These are phyloP conservation scores for Trypanosomatidae sp. DNA, from an alignment of 208 protist genomes.

Conservation along the genomic window DNA sequence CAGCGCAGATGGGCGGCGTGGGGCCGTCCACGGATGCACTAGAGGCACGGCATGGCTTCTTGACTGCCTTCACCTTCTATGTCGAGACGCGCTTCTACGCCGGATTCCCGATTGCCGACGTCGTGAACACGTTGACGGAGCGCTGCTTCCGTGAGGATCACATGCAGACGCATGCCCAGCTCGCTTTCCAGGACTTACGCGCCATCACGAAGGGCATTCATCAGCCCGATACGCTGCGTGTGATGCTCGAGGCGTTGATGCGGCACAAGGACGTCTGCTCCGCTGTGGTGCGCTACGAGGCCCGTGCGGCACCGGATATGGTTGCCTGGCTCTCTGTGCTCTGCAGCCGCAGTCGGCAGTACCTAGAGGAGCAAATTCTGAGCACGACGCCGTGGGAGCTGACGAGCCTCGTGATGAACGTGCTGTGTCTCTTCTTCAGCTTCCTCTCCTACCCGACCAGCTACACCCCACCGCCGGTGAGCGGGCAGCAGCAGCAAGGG, in stretches of 20 bases:
- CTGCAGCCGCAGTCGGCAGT: slow-evolving; percentile 41
- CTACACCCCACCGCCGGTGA: too few relatives aligned
- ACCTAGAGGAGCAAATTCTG: too few relatives aligned
- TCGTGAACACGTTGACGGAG: slow-evolving; percentile 38
- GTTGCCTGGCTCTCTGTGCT: slow-evolving; percentile 47
- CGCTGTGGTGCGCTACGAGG: slow-evolving; percentile 32
- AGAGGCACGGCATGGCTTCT: slow-evolving; percentile 48
- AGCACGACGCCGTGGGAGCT: too few relatives aligned
- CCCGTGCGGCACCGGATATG: slow-evolving; percentile 42
- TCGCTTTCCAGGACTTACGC: too few relatives aligned
- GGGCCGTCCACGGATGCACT: too few relatives aligned
- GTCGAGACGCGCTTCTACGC: slow-evolving; percentile 78
- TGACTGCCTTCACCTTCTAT: slow-evolving; percentile 62
- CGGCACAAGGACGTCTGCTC: slow-evolving; percentile 29
- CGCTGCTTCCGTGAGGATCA: too few relatives aligned
- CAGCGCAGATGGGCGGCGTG: too few relatives aligned
- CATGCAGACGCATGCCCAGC: too few relatives aligned
- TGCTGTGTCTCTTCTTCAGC: slow-evolving; percentile 39
- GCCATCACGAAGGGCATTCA: slow-evolving; percentile 71
- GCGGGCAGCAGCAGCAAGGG: too few relatives aligned
- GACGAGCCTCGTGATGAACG: slow-evolving; percentile 49
- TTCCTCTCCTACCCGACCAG: slow-evolving; percentile 37
- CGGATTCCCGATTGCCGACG: slow-evolving; percentile 52
- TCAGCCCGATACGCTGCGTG: slow-evolving; percentile 59
- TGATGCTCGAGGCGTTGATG: slow-evolving; percentile 50